A percentile compares a stretch with the other conserved stretches of the same genome.
Evolutionary conservation across 2,329 filamentous ascomycete genomes (phyloP).

Genomic region (Fusarium equiseti): DNA sequence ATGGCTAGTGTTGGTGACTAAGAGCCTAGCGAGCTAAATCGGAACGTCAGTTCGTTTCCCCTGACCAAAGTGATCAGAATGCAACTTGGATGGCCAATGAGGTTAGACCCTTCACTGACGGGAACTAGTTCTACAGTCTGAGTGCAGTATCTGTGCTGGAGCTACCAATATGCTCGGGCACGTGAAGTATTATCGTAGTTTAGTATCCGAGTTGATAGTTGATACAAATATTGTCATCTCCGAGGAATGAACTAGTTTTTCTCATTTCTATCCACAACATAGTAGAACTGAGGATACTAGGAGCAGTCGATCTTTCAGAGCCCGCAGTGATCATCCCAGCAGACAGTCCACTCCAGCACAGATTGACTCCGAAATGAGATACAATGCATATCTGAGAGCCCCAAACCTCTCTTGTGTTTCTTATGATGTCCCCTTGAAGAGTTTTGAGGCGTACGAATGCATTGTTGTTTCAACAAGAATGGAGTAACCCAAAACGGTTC

Average conservation of each 20-base stretch:
- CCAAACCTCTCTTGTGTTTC: neutral
- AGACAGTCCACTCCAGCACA: neutral
- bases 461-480: neutral
- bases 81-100: slow-evolving; percentile 7
- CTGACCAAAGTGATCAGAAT: slow-evolving; percentile 4
- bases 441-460: neutral
- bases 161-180: neutral
- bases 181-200: neutral
- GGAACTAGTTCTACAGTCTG: slow-evolving; percentile 1
- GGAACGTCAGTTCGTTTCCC: slow-evolving; percentile 14
- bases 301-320: neutral
- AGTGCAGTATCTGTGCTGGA: neutral
- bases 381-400: neutral
- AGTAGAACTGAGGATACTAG: neutral
- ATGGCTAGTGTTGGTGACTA: neutral
- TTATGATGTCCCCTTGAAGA: neutral
- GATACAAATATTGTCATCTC: slow-evolving; percentile 26
- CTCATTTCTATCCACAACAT: neutral
- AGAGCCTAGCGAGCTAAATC: slow-evolving; percentile 1
- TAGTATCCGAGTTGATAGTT: slow-evolving; percentile 7
- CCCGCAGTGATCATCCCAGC: neutral
- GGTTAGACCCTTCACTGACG: slow-evolving; percentile 17
- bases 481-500: neutral
- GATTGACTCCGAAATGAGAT: neutral
- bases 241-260: slow-evolving; percentile 6